phyloP scores from a whole-genome alignment of 306 rosid species.

The Glycine tomentella region DNA sequence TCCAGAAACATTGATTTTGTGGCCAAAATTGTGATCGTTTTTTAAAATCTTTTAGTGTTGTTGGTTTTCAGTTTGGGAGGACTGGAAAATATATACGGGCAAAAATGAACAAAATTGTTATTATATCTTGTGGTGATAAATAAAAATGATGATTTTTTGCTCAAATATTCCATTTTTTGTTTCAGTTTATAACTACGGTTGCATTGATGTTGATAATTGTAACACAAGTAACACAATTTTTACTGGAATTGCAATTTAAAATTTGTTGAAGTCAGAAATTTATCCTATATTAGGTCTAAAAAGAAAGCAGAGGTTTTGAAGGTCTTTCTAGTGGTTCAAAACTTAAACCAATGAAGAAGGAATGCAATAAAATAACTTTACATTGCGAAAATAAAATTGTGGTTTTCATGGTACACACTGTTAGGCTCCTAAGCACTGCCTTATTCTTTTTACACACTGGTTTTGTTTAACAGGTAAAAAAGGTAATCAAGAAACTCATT shows the following conservation, averaged over 20 bases:
- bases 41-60: neutral
- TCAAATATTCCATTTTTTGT: neutral
- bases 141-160: neutral
- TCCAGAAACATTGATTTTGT: no score
- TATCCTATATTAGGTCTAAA: neutral
- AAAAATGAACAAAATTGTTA: conserved; percentile 34
- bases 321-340: neutral
- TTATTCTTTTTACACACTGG: conserved; percentile 34
- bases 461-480: neutral
- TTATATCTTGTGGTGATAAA: conserved; percentile 31
- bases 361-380: neutral
- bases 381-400: conserved; percentile 12
- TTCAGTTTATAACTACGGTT: neutral
- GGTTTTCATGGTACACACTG: conserved; percentile 27
- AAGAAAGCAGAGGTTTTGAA: neutral
- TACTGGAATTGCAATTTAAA: neutral
- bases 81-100: conserved; percentile 47
- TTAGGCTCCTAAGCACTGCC: conserved; percentile 32
- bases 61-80: neutral
- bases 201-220: neutral
- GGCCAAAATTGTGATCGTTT: neutral
- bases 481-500: neutral
- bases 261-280: neutral
- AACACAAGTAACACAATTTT: neutral
- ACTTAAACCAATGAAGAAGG: neutral